Evolutionary conservation across 805 yeast genomes (phyloP).

Genomic region (Maudiozyma pseudohumilis): DNA sequence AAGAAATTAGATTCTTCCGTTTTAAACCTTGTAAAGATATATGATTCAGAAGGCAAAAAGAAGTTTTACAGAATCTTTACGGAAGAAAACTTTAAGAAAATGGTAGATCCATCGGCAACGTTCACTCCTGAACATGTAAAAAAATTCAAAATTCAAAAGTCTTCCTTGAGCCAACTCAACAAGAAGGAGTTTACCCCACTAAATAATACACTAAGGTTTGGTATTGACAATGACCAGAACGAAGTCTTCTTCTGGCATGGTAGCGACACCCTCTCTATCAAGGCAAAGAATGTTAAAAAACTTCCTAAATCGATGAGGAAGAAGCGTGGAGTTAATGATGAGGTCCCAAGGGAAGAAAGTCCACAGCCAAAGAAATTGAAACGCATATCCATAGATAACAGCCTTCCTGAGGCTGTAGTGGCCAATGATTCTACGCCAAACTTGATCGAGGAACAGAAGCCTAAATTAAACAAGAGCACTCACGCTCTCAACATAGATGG

Average conservation of each 20-base stretch:
- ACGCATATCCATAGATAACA: not conserved
- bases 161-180: constrained; percentile 16
- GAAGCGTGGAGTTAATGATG: constrained; percentile 2
- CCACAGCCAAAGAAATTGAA: constrained; percentile 1
- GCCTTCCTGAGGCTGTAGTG: not conserved
- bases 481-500: constrained; percentile 22
- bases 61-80: constrained; percentile 62
- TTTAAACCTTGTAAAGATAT: constrained; percentile 44
- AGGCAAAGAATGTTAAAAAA: constrained; percentile 5
- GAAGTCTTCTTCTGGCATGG: constrained; percentile 29
- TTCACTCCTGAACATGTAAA: constrained; percentile 14
- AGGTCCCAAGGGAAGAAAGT: not conserved
- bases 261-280: constrained; percentile 15
- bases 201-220: constrained; percentile 22
- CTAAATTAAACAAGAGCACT: not conserved
- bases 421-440: no score
- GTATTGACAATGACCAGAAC: constrained; percentile 9
- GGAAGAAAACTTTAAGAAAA: constrained; percentile 30
- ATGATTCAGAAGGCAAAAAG: constrained; percentile 64
- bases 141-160: constrained; percentile 5
- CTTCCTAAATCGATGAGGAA: constrained; percentile 8
- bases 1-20: constrained; percentile 24
- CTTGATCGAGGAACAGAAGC: not conserved
- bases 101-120: constrained; percentile 22
- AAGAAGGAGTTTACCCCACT: constrained; percentile 20